Percentiles rank a stretch among this genome's conserved stretches.
phyloP scores from a whole-genome alignment of 192 early-diverging fungal genomes.

The Coemansia sp. region DNA sequence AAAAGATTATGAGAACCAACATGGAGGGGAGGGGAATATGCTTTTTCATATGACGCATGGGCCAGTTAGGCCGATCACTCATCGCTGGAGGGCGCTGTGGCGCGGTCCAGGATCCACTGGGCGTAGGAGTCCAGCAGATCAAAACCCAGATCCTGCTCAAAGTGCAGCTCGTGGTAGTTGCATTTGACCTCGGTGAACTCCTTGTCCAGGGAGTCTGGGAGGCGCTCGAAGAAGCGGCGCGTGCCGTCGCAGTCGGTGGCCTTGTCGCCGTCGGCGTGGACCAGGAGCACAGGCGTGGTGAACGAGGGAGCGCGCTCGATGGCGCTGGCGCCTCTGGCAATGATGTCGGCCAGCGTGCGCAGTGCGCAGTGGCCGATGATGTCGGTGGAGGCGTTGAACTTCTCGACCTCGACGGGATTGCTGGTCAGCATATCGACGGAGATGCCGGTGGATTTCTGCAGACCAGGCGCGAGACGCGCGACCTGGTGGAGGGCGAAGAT shows the following conservation, averaged over 20 bases:
- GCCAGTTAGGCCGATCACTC: too few species aligned
- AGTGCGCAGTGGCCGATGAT: constrained; percentile 39
- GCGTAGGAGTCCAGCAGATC: constrained; percentile 34
- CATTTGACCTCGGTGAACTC: constrained; percentile 35
- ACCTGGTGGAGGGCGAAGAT: constrained; percentile 25
- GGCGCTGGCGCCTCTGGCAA: constrained; percentile 25
- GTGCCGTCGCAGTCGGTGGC: constrained; percentile 43
- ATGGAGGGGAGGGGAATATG: too few species aligned
- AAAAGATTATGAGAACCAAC: too few species aligned
- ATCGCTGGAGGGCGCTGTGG: background rate
- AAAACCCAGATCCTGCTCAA: constrained; percentile 41
- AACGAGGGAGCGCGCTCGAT: constrained; percentile 24
- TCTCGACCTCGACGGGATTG: constrained; percentile 36
- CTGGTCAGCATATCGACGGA: constrained; percentile 41
- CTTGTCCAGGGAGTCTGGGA: constrained; percentile 52
- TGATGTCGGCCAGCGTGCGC: constrained; percentile 32
- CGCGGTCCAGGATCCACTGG: constrained; percentile 43
- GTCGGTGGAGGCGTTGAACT: constrained; percentile 25
- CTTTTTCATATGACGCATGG: too few species aligned
- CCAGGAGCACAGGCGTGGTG: constrained; percentile 40
- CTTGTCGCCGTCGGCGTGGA: constrained; percentile 49
- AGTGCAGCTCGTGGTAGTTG: constrained; percentile 54
- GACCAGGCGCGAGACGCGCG: constrained; percentile 29
- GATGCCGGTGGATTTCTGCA: constrained; percentile 40
- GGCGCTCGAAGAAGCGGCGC: constrained; percentile 21